phyloP scores from a whole-genome alignment of 331 rosid species.

The Acacia pycnantha region DNA sequence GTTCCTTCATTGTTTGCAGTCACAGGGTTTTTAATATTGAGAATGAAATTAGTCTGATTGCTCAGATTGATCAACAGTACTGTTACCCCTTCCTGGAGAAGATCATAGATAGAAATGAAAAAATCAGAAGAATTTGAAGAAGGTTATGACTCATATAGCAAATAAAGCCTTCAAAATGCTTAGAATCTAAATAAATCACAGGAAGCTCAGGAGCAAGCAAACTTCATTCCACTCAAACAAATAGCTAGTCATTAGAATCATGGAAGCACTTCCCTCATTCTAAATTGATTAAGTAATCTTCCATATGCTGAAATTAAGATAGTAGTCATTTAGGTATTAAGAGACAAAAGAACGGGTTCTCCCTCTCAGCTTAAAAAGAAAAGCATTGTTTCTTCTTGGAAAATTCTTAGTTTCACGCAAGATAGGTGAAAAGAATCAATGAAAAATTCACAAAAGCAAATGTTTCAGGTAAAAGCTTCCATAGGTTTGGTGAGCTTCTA shows the following conservation, averaged over 20 bases:
- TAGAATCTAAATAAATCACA: neutral
- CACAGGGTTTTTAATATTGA: constrained; percentile 40
- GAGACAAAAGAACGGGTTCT: neutral
- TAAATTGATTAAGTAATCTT: neutral
- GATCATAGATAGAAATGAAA: neutral
- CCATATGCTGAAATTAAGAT: neutral
- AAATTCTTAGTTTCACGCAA: neutral
- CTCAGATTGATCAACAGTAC: constrained; percentile 76
- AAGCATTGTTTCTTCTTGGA: neutral
- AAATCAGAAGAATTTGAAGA: constrained; percentile 17
- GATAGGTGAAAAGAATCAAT: neutral
- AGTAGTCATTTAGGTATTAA: neutral
- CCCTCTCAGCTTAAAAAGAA: neutral
- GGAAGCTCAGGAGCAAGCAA: constrained; percentile 4
- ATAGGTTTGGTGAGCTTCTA: neutral
- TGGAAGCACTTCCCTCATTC: neutral
- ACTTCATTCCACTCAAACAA: neutral
- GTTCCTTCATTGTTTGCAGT: constrained; percentile 8
- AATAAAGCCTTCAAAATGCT: neutral
- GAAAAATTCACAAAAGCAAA: neutral
- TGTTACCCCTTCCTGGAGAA: constrained; percentile 70
- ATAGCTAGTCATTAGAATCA: neutral
- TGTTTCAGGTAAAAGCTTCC: neutral
- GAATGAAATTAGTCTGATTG: constrained; percentile 60
- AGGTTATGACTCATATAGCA: neutral